Evolutionary conservation across 768 basidiomycete species (phyloP), one percentile per base, ranked within the genome.

Genomic region (Termitomyces bulborhizus): DNA sequence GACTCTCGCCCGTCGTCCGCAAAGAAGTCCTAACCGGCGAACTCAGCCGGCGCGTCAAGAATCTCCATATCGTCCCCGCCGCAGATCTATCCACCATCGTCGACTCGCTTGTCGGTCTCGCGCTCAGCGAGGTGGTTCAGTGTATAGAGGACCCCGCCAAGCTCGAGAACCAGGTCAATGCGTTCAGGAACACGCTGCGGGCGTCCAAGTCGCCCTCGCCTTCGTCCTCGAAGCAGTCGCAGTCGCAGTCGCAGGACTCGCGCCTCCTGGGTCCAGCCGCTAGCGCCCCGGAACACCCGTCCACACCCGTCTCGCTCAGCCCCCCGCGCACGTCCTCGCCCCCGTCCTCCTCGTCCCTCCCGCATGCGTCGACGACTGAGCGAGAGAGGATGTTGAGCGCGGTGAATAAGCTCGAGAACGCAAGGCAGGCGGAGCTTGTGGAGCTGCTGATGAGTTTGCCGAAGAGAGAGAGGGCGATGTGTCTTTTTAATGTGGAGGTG

Each of bases 401-500:
- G 2, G 79, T 94, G 44, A 67, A 72, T 57, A 83, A 77, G 64
- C 73, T 90, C 5, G 88, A 91, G 67, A 72, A 79, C 4, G 65
- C 73, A 0, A 78, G 82, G 49, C 81, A 84, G 44, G 64, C 63
- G 2, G 86, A 90, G 58, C 76, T 95, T 44, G 84, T 86, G 0
- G 89, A 88, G 24, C 74, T 96, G 49, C 71, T 95, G 36, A 89
- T 93, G 86, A 86, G 84, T 61, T 76, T 96, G 16, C 85, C 89
- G 1, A 95, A 93, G 70, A 83, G 88, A 57, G 93, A 96, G 60
- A 82, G 93, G 13, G 92, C 91, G 0, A 80, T 95, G 83, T 94
- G 93, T 70, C 74, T 95, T 40, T 96, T 96, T 77, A 95, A 93
- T 60, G 75, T 77, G 12, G 91, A 94, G 61, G 79, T 91, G 29